phyloP scores from a whole-genome alignment of 768 basidiomycete species.

The Suillus alpinus region DNA sequence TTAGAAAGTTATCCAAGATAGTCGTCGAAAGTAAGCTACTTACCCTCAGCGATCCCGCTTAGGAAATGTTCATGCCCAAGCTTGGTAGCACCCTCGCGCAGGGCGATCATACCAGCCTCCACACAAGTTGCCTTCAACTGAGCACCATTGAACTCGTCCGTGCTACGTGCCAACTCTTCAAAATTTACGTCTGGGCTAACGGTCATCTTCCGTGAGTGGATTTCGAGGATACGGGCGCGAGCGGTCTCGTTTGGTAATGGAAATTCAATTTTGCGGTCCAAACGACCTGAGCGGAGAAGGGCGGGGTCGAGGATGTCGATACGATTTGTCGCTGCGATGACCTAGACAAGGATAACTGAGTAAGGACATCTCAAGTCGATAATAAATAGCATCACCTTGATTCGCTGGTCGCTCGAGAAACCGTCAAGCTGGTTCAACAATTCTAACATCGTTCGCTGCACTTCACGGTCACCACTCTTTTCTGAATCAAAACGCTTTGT shows the following conservation, averaged over 20 bases:
- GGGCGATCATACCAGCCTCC: slow-evolving; percentile 98
- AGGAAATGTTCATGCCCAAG: slow-evolving; percentile 95
- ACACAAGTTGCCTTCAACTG: slow-evolving; percentile 98
- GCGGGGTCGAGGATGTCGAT: slow-evolving; percentile 99
- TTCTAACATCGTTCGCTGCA: slow-evolving; percentile 99
- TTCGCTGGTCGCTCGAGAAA: slow-evolving; percentile 94
- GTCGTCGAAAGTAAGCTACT: slow-evolving; percentile 17
- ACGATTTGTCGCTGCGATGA: slow-evolving; percentile 97
- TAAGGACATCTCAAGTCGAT: slow-evolving; percentile 4
- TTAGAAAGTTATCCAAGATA: slow-evolving; percentile 17
- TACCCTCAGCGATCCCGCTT: slow-evolving; percentile 85
- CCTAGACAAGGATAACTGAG: slow-evolving; percentile 44
- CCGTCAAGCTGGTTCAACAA: slow-evolving; percentile 97
- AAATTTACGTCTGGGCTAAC: slow-evolving; percentile 88
- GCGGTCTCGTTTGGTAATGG: slow-evolving; percentile 95
- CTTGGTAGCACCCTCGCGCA: slow-evolving; percentile 88
- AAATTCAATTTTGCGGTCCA: slow-evolving; percentile 99
- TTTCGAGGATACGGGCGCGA: slow-evolving; percentile 94
- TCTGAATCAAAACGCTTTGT: slow-evolving; percentile 99
- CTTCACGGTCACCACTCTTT: slow-evolving; percentile 98
- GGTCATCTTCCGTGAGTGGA: slow-evolving; percentile 96
- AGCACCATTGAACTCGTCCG: slow-evolving; percentile 98
- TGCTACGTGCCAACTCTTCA: slow-evolving; percentile 93
- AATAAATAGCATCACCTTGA: slow-evolving; percentile 63
- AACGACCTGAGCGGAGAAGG: slow-evolving; percentile 94